Evolutionary conservation across 768 basidiomycete genomes (phyloP).

Genomic region (Lactarius indigo): DNA sequence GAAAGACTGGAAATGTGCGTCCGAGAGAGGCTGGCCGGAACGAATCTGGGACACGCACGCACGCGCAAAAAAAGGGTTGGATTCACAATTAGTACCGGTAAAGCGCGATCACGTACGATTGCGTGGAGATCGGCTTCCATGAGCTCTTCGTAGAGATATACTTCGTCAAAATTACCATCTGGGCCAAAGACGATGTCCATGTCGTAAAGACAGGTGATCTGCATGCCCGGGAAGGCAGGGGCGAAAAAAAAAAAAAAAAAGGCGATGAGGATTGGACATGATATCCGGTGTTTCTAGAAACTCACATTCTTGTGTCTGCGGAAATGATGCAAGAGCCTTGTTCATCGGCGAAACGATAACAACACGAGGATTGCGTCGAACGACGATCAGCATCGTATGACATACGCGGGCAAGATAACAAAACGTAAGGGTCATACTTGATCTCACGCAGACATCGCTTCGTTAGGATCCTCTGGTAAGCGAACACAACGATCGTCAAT

Average conservation of each 20-base stretch:
- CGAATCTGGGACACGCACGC: slow-evolving; percentile 52
- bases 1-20: slow-evolving; percentile 94
- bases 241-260: neutral
- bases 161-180: slow-evolving; percentile 91
- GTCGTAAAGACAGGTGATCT: slow-evolving; percentile 97
- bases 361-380: neutral
- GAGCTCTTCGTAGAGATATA: slow-evolving; percentile 95
- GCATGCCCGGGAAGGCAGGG: neutral
- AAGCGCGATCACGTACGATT: slow-evolving; percentile 56
- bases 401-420: neutral
- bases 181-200: slow-evolving; percentile 97
- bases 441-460: slow-evolving; percentile 96
- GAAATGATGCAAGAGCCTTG: slow-evolving; percentile 91
- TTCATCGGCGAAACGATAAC: neutral
- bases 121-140: slow-evolving; percentile 99
- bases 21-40: slow-evolving; percentile 83
- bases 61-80: slow-evolving; percentile 4
- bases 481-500: neutral
- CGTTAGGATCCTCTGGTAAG: slow-evolving; percentile 81
- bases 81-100: slow-evolving; percentile 2
- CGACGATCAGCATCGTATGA: neutral
- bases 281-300: neutral
- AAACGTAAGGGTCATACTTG: slow-evolving; percentile 47
- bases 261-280: neutral
- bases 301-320: slow-evolving; percentile 97